A percentile compares a stretch with the other conserved stretches of the same genome.
Evolutionary conservation across 495 filamentous ascomycete species (phyloP).

Genomic region (Xylaria longipes): DNA sequence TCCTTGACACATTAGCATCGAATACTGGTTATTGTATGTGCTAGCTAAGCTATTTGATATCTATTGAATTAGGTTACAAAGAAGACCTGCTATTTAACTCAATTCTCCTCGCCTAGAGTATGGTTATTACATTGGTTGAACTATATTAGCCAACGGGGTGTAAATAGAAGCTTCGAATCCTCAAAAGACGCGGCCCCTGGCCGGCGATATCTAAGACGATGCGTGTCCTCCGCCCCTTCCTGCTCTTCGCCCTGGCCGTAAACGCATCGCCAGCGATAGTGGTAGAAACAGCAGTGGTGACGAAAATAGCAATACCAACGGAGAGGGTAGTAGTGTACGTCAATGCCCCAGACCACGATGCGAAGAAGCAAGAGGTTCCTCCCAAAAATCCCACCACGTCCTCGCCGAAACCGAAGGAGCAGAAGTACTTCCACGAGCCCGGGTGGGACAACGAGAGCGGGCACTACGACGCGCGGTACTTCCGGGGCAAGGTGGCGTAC

Average conservation of each 20-base stretch:
- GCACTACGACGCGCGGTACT: conserved; percentile 79
- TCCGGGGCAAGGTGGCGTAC: conserved; percentile 64
- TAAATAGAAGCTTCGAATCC: background rate
- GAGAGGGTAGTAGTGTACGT: background rate
- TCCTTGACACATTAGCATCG: background rate
- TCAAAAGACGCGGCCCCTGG: background rate
- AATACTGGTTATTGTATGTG: background rate
- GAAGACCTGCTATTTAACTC: background rate
- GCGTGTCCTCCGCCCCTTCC: conserved; percentile 2
- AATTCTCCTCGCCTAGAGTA: background rate
- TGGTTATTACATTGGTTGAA: background rate
- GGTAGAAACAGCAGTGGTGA: background rate
- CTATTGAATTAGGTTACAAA: background rate
- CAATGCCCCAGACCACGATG: background rate
- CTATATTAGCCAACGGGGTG: background rate
- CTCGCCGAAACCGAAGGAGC: background rate
- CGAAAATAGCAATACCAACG: background rate
- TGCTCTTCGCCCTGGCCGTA: conserved; percentile 1
- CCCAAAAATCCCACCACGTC: background rate
- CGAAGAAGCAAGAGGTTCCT: background rate
- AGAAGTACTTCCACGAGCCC: conserved; percentile 60
- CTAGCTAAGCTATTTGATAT: background rate
- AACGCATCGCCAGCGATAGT: conserved; percentile 5
- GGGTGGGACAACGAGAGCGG: conserved; percentile 61
- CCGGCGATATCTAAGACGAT: conserved; percentile 2